phyloP scores from a whole-genome alignment of 139 green algal genomes.

The Picochlorum sp. region DNA sequence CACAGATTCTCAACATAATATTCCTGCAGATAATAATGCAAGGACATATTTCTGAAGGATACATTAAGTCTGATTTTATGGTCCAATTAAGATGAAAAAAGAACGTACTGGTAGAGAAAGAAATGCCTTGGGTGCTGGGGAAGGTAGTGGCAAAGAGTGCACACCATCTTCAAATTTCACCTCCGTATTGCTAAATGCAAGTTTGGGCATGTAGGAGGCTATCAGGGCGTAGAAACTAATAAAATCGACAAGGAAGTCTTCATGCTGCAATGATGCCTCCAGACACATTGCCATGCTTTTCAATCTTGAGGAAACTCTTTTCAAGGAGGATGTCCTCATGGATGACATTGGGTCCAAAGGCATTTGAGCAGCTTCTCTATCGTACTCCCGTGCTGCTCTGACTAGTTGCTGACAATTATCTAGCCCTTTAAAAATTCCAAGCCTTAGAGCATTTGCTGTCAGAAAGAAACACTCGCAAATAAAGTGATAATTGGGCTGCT shows the following conservation, averaged over 20 bases:
- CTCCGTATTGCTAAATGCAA: slow-evolving; percentile 3
- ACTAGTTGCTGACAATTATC: slow-evolving; percentile 7
- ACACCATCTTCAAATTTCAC: slow-evolving; percentile 5
- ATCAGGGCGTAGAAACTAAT: slow-evolving; percentile 58
- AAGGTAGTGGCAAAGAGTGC: slow-evolving; percentile 46
- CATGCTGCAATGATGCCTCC: slow-evolving; percentile 7
- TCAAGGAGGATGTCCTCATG: background rate
- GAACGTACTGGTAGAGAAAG: slow-evolving; percentile 28
- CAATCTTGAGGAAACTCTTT: background rate
- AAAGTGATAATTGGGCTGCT: slow-evolving; percentile 62
- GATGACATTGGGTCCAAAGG: background rate
- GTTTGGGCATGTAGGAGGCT: slow-evolving; percentile 58
- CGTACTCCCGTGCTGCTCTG: background rate
- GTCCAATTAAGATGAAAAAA: too few relatives aligned
- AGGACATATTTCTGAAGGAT: too few relatives aligned
- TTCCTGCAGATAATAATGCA: too few relatives aligned
- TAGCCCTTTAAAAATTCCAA: slow-evolving; percentile 60
- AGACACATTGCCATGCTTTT: background rate
- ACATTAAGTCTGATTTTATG: too few relatives aligned
- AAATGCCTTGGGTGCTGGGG: slow-evolving; percentile 38
- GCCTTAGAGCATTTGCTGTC: slow-evolving; percentile 64
- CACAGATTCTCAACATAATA: slow-evolving; percentile 82
- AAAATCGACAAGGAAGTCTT: slow-evolving; percentile 33
- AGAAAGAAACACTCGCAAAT: slow-evolving; percentile 97
- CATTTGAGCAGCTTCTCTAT: background rate